Evolutionary conservation across 768 basidiomycete species (phyloP).

Genomic region (Trametes punicea): DNA sequence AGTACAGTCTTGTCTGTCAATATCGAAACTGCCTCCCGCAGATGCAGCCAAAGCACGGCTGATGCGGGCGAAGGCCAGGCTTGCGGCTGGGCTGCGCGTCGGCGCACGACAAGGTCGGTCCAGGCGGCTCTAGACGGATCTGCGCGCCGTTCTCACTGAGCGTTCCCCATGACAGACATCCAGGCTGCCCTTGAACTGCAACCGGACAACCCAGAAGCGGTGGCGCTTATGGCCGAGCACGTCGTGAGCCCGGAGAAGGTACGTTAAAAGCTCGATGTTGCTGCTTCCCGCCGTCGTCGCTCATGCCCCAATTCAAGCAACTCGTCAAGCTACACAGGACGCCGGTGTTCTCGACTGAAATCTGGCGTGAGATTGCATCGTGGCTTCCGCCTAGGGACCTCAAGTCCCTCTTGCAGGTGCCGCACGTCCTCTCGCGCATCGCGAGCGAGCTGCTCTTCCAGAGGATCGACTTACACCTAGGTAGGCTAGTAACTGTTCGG

Average conservation of each 20-base stretch:
- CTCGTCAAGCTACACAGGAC: slow-evolving; percentile 39
- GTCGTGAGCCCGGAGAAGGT: slow-evolving; percentile 59
- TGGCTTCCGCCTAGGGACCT: slow-evolving; percentile 64
- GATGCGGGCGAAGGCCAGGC: slow-evolving; percentile 61
- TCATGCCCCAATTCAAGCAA: slow-evolving; percentile 23
- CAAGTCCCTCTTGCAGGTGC: slow-evolving; percentile 59
- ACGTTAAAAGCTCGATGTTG: slow-evolving; percentile 7
- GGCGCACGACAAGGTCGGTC: slow-evolving; percentile 62
- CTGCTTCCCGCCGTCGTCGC: slow-evolving; percentile 7
- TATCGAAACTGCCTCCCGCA: slow-evolving; percentile 48
- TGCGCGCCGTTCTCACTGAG: slow-evolving; percentile 14
- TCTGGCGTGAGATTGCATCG: slow-evolving; percentile 67
- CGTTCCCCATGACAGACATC: slow-evolving; percentile 44
- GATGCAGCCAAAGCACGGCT: slow-evolving; percentile 59
- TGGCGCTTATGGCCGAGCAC: slow-evolving; percentile 53
- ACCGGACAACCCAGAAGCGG: slow-evolving; percentile 69
- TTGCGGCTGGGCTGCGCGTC: slow-evolving; percentile 55
- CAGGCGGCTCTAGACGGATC: slow-evolving; percentile 22
- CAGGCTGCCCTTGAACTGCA: slow-evolving; percentile 59
- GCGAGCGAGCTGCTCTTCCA: slow-evolving; percentile 66
- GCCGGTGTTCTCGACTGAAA: slow-evolving; percentile 61
- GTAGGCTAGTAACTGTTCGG: slow-evolving; percentile 25
- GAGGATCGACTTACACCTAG: slow-evolving; percentile 62
- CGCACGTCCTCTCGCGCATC: slow-evolving; percentile 63
- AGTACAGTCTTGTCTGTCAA: slow-evolving; percentile 64